Evolutionary conservation across 257 asterid species (phyloP).

Genomic region (Vinca minor): DNA sequence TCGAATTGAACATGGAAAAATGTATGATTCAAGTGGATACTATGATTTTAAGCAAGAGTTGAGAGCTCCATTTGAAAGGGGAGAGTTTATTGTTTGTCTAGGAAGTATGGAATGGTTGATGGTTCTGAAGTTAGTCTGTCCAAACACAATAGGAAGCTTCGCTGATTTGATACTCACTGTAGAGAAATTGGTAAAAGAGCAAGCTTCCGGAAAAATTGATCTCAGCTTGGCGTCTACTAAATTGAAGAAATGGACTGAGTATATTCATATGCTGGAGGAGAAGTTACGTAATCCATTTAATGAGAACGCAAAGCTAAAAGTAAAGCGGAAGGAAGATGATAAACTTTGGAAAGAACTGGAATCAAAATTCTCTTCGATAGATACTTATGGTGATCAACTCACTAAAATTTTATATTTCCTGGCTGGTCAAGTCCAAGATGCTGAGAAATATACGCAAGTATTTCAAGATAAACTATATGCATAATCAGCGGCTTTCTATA

Average conservation of each 20-base stretch:
- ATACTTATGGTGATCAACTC: constrained; percentile 70
- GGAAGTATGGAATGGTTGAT: too few relatives aligned
- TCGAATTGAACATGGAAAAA: too few relatives aligned
- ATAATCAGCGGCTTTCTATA: constrained; percentile 61
- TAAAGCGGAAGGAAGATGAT: constrained; percentile 86
- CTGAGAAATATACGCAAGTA: constrained; percentile 67
- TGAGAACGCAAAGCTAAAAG: constrained; percentile 78
- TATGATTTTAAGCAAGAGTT: too few relatives aligned
- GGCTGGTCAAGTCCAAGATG: constrained; percentile 70
- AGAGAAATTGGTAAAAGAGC: constrained; percentile 90
- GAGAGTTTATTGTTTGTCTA: too few relatives aligned
- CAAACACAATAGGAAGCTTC: constrained; percentile 78
- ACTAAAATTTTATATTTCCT: constrained; percentile 64
- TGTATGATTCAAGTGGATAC: too few relatives aligned
- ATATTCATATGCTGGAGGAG: constrained; percentile 61
- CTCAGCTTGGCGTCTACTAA: constrained; percentile 75
- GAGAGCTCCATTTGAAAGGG: too few relatives aligned
- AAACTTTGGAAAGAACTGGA: constrained; percentile 91
- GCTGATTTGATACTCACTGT: constrained; percentile 83
- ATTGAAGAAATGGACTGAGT: constrained; percentile 70
- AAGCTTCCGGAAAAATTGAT: constrained; percentile 83
- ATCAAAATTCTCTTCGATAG: constrained; percentile 71
- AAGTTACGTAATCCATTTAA: constrained; percentile 76
- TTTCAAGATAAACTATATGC: constrained; percentile 70
- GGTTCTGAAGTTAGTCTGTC: too few relatives aligned